Evolutionary conservation across 1,284 basidiomycete genomes (phyloP).

Genomic region (Tremellales sp.): DNA sequence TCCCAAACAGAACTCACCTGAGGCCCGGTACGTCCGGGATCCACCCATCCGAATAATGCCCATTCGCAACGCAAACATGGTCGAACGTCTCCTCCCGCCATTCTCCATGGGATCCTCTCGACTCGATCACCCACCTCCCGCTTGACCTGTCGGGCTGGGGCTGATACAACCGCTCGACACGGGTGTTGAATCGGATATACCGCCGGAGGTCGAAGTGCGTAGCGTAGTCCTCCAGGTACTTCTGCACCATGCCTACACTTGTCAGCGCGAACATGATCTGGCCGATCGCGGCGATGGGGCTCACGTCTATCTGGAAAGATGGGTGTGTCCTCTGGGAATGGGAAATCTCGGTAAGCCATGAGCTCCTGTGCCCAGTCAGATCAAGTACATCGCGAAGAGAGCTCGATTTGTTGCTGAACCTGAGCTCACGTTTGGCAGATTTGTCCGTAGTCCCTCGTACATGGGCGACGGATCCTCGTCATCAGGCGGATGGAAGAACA

Average conservation of each 20-base stretch:
- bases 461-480: conserved; percentile 35
- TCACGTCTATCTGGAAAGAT: conserved; percentile 26
- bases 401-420: conserved; percentile 8
- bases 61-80: conserved; percentile 48
- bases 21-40: conserved; percentile 50
- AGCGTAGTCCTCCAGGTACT: conserved; percentile 48
- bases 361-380: conserved; percentile 26
- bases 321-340: conserved; percentile 17
- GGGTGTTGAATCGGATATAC: conserved; percentile 44
- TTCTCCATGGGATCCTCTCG: conserved; percentile 1
- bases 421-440: conserved; percentile 44
- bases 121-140: conserved; percentile 31
- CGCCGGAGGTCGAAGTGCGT: conserved; percentile 16
- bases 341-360: conserved; percentile 26
- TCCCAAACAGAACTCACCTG: conserved; percentile 17
- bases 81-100: conserved; percentile 28
- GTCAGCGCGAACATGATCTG: not conserved
- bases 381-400: not conserved
- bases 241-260: conserved; percentile 4
- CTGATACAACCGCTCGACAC: conserved; percentile 37
- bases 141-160: not conserved
- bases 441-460: conserved; percentile 46
- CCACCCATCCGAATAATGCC: conserved; percentile 52
- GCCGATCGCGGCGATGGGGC: conserved; percentile 4
- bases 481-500: conserved; percentile 20